These are phyloP conservation scores for Leccinum subgranulosum DNA, from an alignment of 768 basidiomycete species.

Conservation along the genomic window DNA sequence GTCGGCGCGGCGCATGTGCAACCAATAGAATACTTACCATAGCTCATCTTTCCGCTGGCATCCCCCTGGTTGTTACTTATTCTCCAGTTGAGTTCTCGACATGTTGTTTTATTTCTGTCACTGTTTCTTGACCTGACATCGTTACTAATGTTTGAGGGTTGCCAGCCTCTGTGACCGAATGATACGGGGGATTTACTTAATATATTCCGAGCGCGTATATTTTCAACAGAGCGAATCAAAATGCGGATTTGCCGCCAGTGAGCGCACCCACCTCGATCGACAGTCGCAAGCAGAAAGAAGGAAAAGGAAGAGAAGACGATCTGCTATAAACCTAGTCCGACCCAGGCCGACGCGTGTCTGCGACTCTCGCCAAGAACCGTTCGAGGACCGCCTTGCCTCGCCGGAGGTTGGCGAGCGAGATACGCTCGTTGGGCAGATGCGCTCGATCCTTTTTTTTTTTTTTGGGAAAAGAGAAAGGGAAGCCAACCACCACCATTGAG, in stretches of 20 bases:
- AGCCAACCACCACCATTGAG: neutral
- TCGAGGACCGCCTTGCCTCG: conserved; percentile 77
- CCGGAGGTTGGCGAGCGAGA: conserved; percentile 77
- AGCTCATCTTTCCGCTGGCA: neutral
- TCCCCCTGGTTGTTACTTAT: neutral
- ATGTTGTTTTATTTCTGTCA: neutral
- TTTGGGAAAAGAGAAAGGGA: too few species aligned
- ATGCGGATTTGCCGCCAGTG: neutral
- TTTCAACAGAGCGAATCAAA: neutral
- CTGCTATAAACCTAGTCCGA: neutral
- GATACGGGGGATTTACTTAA: neutral
- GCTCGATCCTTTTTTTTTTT: conserved; percentile 66
- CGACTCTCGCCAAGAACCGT: conserved; percentile 62
- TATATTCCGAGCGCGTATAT: neutral
- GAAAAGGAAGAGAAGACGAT: neutral
- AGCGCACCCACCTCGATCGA: neutral
- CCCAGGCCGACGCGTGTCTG: conserved; percentile 17
- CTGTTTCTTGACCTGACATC: neutral
- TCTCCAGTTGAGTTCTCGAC: neutral
- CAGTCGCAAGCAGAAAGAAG: neutral
- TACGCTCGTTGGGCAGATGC: conserved; percentile 91
- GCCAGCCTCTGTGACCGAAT: neutral
- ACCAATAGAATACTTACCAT: conserved; percentile 8
- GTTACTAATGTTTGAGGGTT: neutral
- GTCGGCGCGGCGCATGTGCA: neutral